phyloP scores from a whole-genome alignment of 2,329 filamentous ascomycete genomes.

The Metarhizium humberi region DNA sequence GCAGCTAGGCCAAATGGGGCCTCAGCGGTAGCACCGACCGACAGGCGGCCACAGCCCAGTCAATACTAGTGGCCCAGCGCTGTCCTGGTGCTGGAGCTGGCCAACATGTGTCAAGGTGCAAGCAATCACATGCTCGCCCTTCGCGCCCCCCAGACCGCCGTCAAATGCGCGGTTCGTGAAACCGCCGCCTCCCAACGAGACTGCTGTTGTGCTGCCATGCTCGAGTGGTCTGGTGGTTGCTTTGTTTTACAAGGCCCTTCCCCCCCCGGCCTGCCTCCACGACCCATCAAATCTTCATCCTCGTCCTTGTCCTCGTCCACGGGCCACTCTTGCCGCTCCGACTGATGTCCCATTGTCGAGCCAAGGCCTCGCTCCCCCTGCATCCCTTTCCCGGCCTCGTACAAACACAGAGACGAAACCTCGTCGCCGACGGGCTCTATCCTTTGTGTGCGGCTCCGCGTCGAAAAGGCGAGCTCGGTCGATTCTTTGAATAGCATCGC shows the following conservation, averaged over 20 bases:
- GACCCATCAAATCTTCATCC: neutral
- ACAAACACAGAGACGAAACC: neutral
- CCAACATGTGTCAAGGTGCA: too few species aligned
- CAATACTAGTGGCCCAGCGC: neutral
- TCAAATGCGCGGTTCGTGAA: conserved; percentile 12
- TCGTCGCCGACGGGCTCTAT: neutral
- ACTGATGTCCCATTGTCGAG: neutral
- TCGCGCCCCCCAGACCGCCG: conserved; percentile 13
- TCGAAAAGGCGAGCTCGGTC: neutral
- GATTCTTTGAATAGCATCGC: neutral
- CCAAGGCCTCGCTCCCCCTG: neutral
- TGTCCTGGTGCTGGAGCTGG: neutral
- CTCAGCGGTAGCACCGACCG: neutral
- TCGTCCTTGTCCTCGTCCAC: neutral
- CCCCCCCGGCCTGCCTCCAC: neutral
- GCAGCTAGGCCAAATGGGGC: neutral
- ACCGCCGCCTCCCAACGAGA: conserved; percentile 10
- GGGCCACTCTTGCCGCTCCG: neutral
- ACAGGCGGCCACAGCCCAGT: neutral
- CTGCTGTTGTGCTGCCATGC: neutral
- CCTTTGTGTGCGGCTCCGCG: neutral
- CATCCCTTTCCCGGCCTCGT: neutral
- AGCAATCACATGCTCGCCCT: conserved; percentile 36
- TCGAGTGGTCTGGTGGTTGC: neutral
- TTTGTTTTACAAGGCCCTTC: neutral